Conservation (phyloP, 108 stramenopile species). For the Pseudonitzschia multistriata region DNA sequence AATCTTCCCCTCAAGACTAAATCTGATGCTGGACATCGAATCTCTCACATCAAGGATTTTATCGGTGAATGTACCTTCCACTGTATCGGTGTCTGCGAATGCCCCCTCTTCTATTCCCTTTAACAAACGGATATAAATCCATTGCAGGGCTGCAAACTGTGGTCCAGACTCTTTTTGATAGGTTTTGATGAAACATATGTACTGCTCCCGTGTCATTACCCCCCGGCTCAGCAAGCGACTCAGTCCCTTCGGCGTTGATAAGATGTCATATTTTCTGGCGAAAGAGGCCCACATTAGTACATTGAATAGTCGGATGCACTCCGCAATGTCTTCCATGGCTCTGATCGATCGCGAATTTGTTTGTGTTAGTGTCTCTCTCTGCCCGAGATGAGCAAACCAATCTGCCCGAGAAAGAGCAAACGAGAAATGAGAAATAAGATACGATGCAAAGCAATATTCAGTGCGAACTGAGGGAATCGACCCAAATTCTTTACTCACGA, state of each 20-base stretch:
- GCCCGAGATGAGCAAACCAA: conserved; percentile 27
- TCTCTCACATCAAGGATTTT: conserved; percentile 24
- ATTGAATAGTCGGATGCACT: conserved; percentile 23
- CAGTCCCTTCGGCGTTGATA: conserved; percentile 25
- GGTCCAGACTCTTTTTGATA: not conserved
- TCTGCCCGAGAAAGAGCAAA: not conserved
- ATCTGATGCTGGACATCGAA: conserved; percentile 12
- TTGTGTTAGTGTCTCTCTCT: conserved; percentile 1
- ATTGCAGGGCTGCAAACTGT: conserved; percentile 20
- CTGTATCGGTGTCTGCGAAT: conserved; percentile 13
- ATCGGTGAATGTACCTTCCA: conserved; percentile 1
- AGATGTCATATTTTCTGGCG: conserved; percentile 7
- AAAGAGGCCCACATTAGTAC: conserved; percentile 32
- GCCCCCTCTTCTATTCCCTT: conserved; percentile 33
- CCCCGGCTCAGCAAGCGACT: conserved; percentile 31
- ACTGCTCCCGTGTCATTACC: conserved; percentile 23
- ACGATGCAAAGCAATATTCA: not conserved
- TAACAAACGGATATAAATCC: conserved; percentile 27
- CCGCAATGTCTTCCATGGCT: conserved; percentile 25
- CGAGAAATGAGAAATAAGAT: not conserved
- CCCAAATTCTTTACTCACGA: not conserved
- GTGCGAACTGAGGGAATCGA: conserved; percentile 27
- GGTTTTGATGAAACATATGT: conserved; percentile 6
- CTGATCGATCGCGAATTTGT: conserved; percentile 10
- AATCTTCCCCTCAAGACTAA: conserved; percentile 29